Evolutionary conservation across 139 green algal genomes (phyloP), one percentile per base, ranked within the genome.

Genomic region (Mesotaenium endlicherianum): DNA sequence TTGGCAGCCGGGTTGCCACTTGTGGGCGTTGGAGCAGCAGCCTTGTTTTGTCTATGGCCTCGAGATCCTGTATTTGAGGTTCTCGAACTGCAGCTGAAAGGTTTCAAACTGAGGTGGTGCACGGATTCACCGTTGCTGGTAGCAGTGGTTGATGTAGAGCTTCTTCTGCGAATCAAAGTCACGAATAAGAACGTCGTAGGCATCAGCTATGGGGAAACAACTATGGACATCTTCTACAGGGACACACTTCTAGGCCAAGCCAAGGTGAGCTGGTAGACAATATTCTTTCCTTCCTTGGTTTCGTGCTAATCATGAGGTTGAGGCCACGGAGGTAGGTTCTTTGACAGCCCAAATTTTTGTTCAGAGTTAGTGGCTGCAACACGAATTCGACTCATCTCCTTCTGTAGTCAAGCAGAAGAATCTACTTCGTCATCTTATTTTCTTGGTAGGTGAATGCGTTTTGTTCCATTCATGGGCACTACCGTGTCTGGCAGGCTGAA

Each of bases 171-270:
- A 11, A 75, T 75, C 64, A 16, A 38, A 16, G 64, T 75, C 34
- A 38, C 16, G 14, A 75, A 75, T 38, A 11, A 38, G 16, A 75
- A 75, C 64, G 31, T 40, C 34, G 64, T 75, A 14, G 16, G 16
- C 34, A 75, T 75, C 16, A 40, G 14, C 11, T 75, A 75, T 38
- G 64, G 16, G 16, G 17, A 75, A 11, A 75, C 64, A 11, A 75
- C 64, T 16, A 75, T 75, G 64, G 36, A 75, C 36, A 75, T 75
- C 64, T 75, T 75, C 64, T 75, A 75, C 64, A 16, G 36, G 16
- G 64, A 38, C 64, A 16, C 14, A 17, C 36, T 75, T 11, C 64
- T 75, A 14, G 64, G 70, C 45, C 45, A 78, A 4, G 70, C 34
- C 34, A 14, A 75, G 64, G 34, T 44, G 40, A 14, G 40, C 64